Base-by-base conservation (phyloP, 2,329 filamentous ascomycete species). In the Mollisiaceae sp. region DNA sequence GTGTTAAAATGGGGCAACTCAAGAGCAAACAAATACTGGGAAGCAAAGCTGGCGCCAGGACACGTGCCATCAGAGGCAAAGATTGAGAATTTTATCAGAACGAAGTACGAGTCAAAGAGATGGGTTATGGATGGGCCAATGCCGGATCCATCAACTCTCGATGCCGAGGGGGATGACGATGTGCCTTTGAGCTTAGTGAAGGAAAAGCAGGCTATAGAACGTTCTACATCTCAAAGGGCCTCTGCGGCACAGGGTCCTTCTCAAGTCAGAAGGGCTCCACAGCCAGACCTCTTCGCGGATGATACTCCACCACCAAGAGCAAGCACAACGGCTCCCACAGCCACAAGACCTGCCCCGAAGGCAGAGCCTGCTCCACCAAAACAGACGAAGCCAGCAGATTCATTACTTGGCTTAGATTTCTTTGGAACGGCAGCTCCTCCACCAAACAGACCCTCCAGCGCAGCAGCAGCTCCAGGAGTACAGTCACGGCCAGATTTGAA, bases 1-100 rank as follows among this genome's bases (percentile, higher is more conserved):
- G 90, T 99, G 71, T 79, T 99, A 69, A 92, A 87, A 82, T 99
- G 95, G 96, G 95, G 95, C 66, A 99, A 99, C 78, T 87, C 91
- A 63, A 90, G 94, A 78, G 95, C 95, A 64, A 99, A 99, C 82
- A 98, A 97, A 83, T 97, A 98, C 79, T 99, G 94, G 94, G 96
- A 99, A 80, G 88, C 92, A 68, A 99, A 98, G 81, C 82, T 99
- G 75, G 93, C 94, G 2, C 82, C 90, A 15, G 94, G 94, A 66
- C 95, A 99, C 79, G 88, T 94, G 56, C 95, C 95, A 1, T 97
- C 94, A 24, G 96, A 99, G 82, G 87, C 91, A 71, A 99, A 99
- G 85, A 98, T 99, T 73, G 95, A 99, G 85, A 99, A 98, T 83
- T 99, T 99, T 76, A 98, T 99, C 74, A 89, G 95, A 71, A 99